Evolutionary conservation across 2,329 filamentous ascomycete genomes (phyloP).

Genomic region (Fusarium nisikadoi): DNA sequence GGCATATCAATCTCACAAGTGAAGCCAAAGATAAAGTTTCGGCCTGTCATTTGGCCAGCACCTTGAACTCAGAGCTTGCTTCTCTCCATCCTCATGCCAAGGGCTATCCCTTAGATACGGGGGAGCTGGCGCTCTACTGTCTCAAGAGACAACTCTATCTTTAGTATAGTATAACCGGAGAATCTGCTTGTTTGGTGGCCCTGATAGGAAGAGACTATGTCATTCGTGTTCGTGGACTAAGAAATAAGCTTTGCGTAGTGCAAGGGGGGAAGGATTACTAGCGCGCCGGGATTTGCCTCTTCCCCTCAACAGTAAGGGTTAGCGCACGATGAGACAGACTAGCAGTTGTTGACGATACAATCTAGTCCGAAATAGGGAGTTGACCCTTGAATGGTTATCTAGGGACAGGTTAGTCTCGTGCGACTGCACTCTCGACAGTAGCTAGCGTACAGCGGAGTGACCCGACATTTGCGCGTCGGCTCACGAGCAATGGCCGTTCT

Average conservation of each 20-base stretch:
- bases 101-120: neutral
- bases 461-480: fast-evolving
- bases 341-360: neutral
- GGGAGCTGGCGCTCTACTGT: neutral
- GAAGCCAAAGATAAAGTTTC: fast-evolving
- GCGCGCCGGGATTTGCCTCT: neutral
- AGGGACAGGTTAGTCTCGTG: neutral
- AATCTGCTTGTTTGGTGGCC: too few relatives aligned
- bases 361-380: neutral
- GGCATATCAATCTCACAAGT: fast-evolving
- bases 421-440: neutral
- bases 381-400: neutral
- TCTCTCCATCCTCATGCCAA: neutral
- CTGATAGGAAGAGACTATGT: fast-evolving
- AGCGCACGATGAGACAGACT: fast-evolving
- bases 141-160: fast-evolving
- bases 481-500: too few relatives aligned
- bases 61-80: fast-evolving
- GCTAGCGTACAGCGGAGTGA: neutral
- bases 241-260: neutral
- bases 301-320: neutral
- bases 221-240: fast-evolving
- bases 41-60: fast-evolving
- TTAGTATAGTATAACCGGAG: too few relatives aligned
- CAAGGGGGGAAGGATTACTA: neutral